A percentile compares a stretch with the other conserved stretches of the same genome.
Evolutionary conservation across 352 stramenopile species (phyloP).

Genomic region (Pythium sp.): DNA sequence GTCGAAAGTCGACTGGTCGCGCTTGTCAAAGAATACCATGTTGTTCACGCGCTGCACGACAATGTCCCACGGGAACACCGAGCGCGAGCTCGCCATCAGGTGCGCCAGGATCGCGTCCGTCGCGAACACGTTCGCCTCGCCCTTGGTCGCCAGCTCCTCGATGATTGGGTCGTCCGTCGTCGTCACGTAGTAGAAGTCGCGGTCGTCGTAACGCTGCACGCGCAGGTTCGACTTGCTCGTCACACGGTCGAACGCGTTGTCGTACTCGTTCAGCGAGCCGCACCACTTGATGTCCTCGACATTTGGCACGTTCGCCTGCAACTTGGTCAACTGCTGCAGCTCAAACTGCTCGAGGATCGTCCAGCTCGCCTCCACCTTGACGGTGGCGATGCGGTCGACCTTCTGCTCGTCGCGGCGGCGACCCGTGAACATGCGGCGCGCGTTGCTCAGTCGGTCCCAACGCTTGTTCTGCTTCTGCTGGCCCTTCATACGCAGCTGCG

Average conservation of each 20-base stretch:
- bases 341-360: slow-evolving; percentile 96
- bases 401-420: slow-evolving; percentile 69
- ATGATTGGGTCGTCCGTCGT: slow-evolving; percentile 97
- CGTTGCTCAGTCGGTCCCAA: slow-evolving; percentile 77
- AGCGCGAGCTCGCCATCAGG: slow-evolving; percentile 95
- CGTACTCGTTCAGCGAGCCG: slow-evolving; percentile 94
- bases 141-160: slow-evolving; percentile 90
- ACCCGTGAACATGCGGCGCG: slow-evolving; percentile 62
- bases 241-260: slow-evolving; percentile 93
- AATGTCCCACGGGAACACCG: slow-evolving; percentile 97
- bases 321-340: slow-evolving; percentile 93
- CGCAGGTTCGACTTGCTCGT: slow-evolving; percentile 82
- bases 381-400: slow-evolving; percentile 82
- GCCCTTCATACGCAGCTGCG: slow-evolving; percentile 76
- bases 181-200: slow-evolving; percentile 96
- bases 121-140: slow-evolving; percentile 93
- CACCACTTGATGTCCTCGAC: slow-evolving; percentile 93
- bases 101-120: slow-evolving; percentile 97
- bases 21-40: slow-evolving; percentile 98
- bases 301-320: slow-evolving; percentile 87
- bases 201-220: slow-evolving; percentile 82
- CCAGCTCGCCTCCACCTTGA: slow-evolving; percentile 92
- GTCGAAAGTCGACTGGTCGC: slow-evolving; percentile 93
- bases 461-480: slow-evolving; percentile 88
- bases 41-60: slow-evolving; percentile 91